Evolutionary conservation across 2,329 filamentous ascomycete species (phyloP).

Genomic region (Claviceps sp.): DNA sequence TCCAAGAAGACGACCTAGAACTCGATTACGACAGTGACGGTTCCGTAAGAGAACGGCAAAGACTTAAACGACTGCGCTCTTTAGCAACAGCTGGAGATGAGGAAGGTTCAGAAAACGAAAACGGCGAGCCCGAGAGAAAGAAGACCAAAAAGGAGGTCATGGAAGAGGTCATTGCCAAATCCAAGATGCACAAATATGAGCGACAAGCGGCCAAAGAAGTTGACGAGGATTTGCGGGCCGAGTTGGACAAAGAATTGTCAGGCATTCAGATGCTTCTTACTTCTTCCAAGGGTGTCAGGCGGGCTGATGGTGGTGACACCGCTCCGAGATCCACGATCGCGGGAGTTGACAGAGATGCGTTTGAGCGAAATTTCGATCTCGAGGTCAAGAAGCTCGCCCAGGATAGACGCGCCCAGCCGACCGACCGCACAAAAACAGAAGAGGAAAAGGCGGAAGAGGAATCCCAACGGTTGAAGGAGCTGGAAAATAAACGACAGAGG

Average conservation of each 20-base stretch:
- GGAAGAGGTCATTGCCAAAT: constrained; percentile 96
- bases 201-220: constrained; percentile 85
- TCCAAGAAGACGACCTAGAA: constrained; percentile 61
- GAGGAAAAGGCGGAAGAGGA: constrained; percentile 74
- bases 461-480: constrained; percentile 58
- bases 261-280: constrained; percentile 62
- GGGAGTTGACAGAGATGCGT: constrained; percentile 49
- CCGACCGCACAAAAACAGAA: constrained; percentile 79
- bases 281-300: constrained; percentile 29
- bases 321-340: constrained; percentile 20
- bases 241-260: constrained; percentile 71
- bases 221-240: constrained; percentile 73
- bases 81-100: constrained; percentile 30
- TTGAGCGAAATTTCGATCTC: constrained; percentile 80
- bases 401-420: constrained; percentile 74
- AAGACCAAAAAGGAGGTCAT: constrained; percentile 96
- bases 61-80: constrained; percentile 42
- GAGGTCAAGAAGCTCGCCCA: constrained; percentile 69
- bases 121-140: constrained; percentile 62
- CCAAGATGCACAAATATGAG: constrained; percentile 89
- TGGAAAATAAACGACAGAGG: constrained; percentile 70
- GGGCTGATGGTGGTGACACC: constrained; percentile 12
- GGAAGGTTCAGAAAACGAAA: constrained; percentile 31
- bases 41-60: constrained; percentile 38
- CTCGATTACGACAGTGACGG: constrained; percentile 44